Evolutionary conservation across 1,284 basidiomycete species (phyloP), one percentile per base, ranked within the genome.

Genomic region (Fistulinella staudtii): DNA sequence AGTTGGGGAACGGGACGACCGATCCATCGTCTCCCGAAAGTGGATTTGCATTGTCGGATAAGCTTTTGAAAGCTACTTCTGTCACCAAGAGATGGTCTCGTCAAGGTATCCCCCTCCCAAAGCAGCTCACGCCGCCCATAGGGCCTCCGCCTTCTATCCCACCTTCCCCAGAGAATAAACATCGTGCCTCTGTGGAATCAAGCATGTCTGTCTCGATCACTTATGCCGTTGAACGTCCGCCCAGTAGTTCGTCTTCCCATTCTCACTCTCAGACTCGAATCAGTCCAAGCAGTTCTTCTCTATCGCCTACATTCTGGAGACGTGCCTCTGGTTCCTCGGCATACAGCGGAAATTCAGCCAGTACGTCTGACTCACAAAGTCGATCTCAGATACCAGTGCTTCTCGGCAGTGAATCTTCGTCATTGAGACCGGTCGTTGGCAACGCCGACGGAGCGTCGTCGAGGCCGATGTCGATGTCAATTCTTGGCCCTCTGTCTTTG

Each of bases 81-180:
- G 64, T 68, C 42, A 63, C 65, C 21, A 73, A 70, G 46, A 69
- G 76, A 38, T 83, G 82, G 80, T 83, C 83, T 15, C 71, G 79
- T 35, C 79, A 78, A 53, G 71, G 51, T n/a, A 27, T 70, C 14
- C 61, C 65, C 13, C 64, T 81, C 28, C 80, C 80, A 3, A 72
- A 74, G 31, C 69, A 73, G 29, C 58, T 70, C 41, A 76, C 74
- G 8, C 80, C 80, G n/a, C 79, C 80, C 4, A 73, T 66, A 29
- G 78, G 77, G 8, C 77, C 79, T 8, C 76, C 75, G 18, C 79
- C 79, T 7, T 72, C 73, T n/a, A 58, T 73, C 13, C 77, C 58
- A 4, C 29, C n/a, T 18, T 41, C 53, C 22, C 38, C 73, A 18
- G 57, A 61, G 8, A 40, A 41, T 39, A 54, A 20, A 2, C 50